Base-by-base conservation (phyloP, 306 rosid species). In the Prunus kanzakura region DNA sequence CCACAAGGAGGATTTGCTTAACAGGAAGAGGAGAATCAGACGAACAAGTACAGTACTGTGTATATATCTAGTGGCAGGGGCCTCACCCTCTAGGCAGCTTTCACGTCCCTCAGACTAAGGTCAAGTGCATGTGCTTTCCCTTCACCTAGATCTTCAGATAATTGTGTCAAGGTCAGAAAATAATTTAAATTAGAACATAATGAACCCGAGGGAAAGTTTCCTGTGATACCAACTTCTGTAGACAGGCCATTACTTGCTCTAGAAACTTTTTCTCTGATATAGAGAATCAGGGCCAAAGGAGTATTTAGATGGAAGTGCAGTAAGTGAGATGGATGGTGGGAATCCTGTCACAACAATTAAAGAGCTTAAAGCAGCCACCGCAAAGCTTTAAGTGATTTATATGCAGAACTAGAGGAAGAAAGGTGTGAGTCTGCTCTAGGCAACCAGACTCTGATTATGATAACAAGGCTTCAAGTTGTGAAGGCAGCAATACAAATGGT, bases 391-490 rank as follows among this genome's bases (percentile, higher is more conserved):
- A 79, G 86, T 73, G 89, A 80, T 47, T 64, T 88, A 74, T 92
- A 92, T 64, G 86, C 90, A 78, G 97, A 92, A 41, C 89, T 90
- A 55, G 97, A 92, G 82, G 96, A 92, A 86, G 97, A 92, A 79
- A 85, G 97, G 57, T 88, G 93, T 75, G 97, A 96, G 2, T 90
- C 97, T 6, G 43, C 43, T 6, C 7, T 38, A 1, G 43, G 97
- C 97, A 30, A 92, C 78, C 93, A 90, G 60, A 92, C 97, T 71
- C 90, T 92, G 96, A 93, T 93, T 19, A 92, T 92, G 97, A 92
- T 90, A 54, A 92, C 96, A n/a, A 87, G 97, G 74, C 85, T 92
- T 68, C 97, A 92, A 57, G 97, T 90, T 83, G 97, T 88, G 80
- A 92, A 92, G 64, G 96, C 96, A 3, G 88, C 93, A 57, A 85